Evolutionary conservation across 257 asterid genomes (phyloP).

Genomic region (Penstemon davidsonii): DNA sequence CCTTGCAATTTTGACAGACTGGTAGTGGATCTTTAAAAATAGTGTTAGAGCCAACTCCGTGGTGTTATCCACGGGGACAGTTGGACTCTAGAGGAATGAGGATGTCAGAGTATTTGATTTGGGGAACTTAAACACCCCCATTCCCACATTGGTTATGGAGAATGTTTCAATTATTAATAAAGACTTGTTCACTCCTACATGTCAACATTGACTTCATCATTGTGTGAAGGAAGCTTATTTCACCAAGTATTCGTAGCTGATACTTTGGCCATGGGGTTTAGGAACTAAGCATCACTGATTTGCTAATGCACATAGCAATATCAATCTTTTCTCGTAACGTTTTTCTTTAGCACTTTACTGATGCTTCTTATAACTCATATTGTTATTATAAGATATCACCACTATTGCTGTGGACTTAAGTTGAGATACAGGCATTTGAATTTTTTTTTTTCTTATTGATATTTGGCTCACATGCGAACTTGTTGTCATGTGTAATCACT

Average conservation of each 20-base stretch:
- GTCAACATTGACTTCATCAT: not conserved
- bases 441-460: constrained; percentile 1
- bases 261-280: not conserved
- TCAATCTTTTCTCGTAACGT: not conserved
- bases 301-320: constrained; percentile 4
- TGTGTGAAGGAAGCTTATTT: constrained; percentile 8
- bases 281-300: constrained; percentile 2
- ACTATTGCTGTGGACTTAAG: constrained; percentile 2
- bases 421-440: not conserved
- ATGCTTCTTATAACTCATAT: constrained; percentile 10
- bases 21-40: no score
- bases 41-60: no score
- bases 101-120: no score
- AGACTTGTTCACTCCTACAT: no score
- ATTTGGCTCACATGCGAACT: not conserved
- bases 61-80: no score
- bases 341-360: constrained; percentile 14
- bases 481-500: not conserved
- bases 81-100: no score
- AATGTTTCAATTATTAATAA: no score
- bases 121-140: no score
- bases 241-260: no score
- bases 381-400: not conserved
- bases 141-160: no score
- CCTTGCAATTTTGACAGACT: no score